Evolutionary conservation across 768 basidiomycete species (phyloP).

Genomic region (Exsudoporus frostii): DNA sequence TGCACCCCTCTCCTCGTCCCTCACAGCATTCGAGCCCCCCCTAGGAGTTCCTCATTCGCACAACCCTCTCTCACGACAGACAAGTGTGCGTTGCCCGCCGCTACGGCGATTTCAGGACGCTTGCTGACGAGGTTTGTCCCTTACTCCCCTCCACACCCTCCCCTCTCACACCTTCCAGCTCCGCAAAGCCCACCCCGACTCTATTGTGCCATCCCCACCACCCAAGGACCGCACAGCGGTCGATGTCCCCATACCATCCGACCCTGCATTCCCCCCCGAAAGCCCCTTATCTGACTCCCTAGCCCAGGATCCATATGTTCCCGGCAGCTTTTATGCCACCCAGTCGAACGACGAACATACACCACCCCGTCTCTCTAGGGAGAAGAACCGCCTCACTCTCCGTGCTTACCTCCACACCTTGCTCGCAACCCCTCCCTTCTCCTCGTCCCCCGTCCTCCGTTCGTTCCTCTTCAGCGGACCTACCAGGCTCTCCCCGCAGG

Average conservation of each 20-base stretch:
- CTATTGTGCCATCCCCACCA: constrained; percentile 79
- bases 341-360: background rate
- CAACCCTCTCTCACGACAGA: constrained; percentile 62
- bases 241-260: constrained; percentile 38
- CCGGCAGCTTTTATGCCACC: constrained; percentile 39
- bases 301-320: constrained; percentile 70
- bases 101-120: constrained; percentile 92
- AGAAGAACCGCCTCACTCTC: constrained; percentile 93
- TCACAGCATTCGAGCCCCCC: background rate
- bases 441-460: constrained; percentile 79
- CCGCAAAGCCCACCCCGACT: constrained; percentile 80
- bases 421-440: constrained; percentile 66
- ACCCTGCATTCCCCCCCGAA: background rate
- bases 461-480: constrained; percentile 83
- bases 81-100: constrained; percentile 89
- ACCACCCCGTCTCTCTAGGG: constrained; percentile 61
- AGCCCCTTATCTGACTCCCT: constrained; percentile 35
- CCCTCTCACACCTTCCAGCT: constrained; percentile 50
- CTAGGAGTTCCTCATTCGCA: constrained; percentile 95
- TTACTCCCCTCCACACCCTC: background rate
- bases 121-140: constrained; percentile 71
- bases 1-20: background rate
- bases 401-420: constrained; percentile 88
- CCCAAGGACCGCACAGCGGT: constrained; percentile 82
- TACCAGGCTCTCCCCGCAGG: constrained; percentile 62